A percentile compares a stretch with the other conserved stretches of the same genome.
Conservation (phyloP, 495 filamentous ascomycete species). For the Cryomyces antarcticus region DNA sequence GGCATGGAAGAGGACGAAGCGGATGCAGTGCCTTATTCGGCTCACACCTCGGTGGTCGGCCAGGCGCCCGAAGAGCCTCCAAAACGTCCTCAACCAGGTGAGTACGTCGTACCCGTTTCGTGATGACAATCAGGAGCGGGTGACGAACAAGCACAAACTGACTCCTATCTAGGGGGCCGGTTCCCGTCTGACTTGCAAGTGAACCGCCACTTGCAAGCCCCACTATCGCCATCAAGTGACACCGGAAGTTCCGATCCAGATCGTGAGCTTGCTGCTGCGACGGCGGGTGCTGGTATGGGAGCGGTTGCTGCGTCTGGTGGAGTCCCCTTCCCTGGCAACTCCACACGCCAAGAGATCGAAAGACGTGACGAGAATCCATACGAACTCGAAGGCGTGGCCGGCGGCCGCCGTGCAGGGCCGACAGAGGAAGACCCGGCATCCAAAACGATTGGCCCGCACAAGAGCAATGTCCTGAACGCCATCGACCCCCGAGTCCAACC, state of each 20-base stretch:
- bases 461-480: constrained; percentile 9
- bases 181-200: constrained; percentile 78
- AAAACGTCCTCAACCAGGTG: constrained; percentile 53
- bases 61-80: constrained; percentile 9
- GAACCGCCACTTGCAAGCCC: constrained; percentile 56
- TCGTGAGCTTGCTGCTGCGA: constrained; percentile 30
- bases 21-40: constrained; percentile 29
- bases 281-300: neutral
- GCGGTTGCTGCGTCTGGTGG: no score
- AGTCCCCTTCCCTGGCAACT: no score
- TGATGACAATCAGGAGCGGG: no score
- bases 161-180: constrained; percentile 27
- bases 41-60: constrained; percentile 16
- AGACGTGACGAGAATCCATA: no score
- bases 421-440: constrained; percentile 6
- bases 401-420: constrained; percentile 1
- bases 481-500: constrained; percentile 11
- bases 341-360: no score
- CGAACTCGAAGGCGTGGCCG: neutral
- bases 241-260: constrained; percentile 37
- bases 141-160: no score
- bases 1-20: constrained; percentile 81
- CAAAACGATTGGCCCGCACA: constrained; percentile 9
- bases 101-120: no score
- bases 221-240: constrained; percentile 55